Conservation (phyloP, 805 yeast species). For the Lipomyces yamanashiensis region DNA sequence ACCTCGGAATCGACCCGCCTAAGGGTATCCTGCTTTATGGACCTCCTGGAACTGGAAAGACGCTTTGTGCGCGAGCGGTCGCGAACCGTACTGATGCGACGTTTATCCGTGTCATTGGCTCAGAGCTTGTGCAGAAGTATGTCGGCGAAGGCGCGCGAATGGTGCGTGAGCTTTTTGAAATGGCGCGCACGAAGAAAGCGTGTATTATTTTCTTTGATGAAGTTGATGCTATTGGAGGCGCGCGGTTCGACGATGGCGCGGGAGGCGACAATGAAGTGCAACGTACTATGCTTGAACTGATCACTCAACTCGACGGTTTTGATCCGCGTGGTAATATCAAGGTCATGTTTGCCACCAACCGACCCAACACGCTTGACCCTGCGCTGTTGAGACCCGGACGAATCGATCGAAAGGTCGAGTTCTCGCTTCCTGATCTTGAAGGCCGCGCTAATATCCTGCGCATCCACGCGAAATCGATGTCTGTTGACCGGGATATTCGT, state of each 20-base stretch:
- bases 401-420: slow-evolving; percentile 98
- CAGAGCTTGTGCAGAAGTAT: slow-evolving; percentile 96
- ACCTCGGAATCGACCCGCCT: slow-evolving; percentile 97
- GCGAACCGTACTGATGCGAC: slow-evolving; percentile 99
- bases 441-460: slow-evolving; percentile 98
- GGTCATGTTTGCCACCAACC: slow-evolving; percentile 98
- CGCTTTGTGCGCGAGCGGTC: slow-evolving; percentile 97
- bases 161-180: slow-evolving; percentile 98
- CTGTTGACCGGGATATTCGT: slow-evolving; percentile 94
- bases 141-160: slow-evolving; percentile 99
- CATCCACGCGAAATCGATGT: slow-evolving; percentile 96
- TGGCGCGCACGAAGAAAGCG: slow-evolving; percentile 98
- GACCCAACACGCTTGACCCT: slow-evolving; percentile 98
- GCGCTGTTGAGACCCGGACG: slow-evolving; percentile 98
- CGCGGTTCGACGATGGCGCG: slow-evolving; percentile 99
- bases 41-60: slow-evolving; percentile 99
- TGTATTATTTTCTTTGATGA: slow-evolving; percentile 98
- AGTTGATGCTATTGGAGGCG: slow-evolving; percentile 99
- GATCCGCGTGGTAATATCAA: slow-evolving; percentile 98
- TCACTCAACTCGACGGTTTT: slow-evolving; percentile 97
- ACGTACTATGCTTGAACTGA: slow-evolving; percentile 97
- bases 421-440: slow-evolving; percentile 92
- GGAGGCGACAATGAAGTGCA: slow-evolving; percentile 98
- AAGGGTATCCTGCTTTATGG: slow-evolving; percentile 96
- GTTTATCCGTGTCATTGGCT: slow-evolving; percentile 96